These are phyloP conservation scores for Megacollybia marginata DNA, from an alignment of 768 basidiomycete species.

Conservation along the genomic window DNA sequence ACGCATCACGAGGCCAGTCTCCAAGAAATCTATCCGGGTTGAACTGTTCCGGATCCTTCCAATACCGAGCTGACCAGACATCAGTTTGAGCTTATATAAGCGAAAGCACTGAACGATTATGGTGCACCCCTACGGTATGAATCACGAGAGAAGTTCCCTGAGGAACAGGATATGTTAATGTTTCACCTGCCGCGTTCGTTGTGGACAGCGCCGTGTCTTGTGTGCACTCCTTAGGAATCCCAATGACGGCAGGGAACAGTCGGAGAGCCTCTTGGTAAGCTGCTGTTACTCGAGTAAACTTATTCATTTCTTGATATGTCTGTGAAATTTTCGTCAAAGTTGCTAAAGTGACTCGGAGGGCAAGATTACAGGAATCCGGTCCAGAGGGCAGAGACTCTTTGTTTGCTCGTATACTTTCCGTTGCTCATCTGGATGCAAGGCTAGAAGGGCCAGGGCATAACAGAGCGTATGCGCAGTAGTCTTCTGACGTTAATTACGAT, in stretches of 20 bases:
- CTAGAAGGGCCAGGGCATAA: constrained; percentile 32
- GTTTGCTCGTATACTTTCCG: constrained; percentile 28
- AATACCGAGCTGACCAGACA: constrained; percentile 37
- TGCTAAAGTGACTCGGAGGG: background rate
- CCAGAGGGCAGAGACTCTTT: constrained; percentile 22
- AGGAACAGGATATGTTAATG: constrained; percentile 31
- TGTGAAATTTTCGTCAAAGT: constrained; percentile 4
- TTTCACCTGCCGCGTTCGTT: constrained; percentile 29
- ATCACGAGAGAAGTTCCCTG: constrained; percentile 31
- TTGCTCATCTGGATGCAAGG: constrained; percentile 29
- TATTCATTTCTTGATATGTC: constrained; percentile 32
- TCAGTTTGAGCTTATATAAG: background rate
- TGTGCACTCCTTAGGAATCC: constrained; percentile 35
- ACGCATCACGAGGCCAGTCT: constrained; percentile 49
- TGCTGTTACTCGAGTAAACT: constrained; percentile 26
- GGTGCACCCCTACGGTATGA: constrained; percentile 34
- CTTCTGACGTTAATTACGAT: constrained; percentile 15
- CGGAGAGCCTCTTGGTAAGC: constrained; percentile 45
- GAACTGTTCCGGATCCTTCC: constrained; percentile 43
- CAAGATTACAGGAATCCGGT: constrained; percentile 21
- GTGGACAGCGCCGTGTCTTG: constrained; percentile 38
- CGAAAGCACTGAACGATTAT: constrained; percentile 36
- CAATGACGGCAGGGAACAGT: constrained; percentile 30
- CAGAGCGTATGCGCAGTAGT: constrained; percentile 28
- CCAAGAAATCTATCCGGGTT: constrained; percentile 32